phyloP scores from a whole-genome alignment of 768 basidiomycete genomes.

The Daedaleopsis sinensis region DNA sequence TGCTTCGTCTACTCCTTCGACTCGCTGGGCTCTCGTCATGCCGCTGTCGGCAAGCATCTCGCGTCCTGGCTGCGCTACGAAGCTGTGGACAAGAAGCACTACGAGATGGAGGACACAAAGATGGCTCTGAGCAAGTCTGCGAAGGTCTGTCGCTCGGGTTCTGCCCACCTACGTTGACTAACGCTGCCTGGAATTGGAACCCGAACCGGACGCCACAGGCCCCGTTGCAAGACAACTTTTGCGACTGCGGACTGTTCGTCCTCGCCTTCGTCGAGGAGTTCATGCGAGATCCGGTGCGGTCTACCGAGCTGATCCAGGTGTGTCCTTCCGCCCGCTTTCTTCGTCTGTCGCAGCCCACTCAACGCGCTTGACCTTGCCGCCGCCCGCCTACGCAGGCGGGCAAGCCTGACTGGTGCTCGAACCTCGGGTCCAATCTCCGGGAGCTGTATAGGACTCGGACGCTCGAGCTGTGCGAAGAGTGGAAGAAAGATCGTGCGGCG shows the following conservation, averaged over 20 bases:
- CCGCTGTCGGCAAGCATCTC: slow-evolving; percentile 62
- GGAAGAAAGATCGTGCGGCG: slow-evolving; percentile 50
- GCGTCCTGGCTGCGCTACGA: slow-evolving; percentile 72
- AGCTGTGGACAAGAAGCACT: slow-evolving; percentile 65
- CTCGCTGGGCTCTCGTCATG: slow-evolving; percentile 80
- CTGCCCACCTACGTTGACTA: not conserved
- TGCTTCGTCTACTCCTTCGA: slow-evolving; percentile 89
- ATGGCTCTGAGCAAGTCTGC: slow-evolving; percentile 18
- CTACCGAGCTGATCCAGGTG: slow-evolving; percentile 52
- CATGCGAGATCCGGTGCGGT: slow-evolving; percentile 59
- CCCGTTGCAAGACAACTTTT: slow-evolving; percentile 85
- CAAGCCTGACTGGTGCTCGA: slow-evolving; percentile 54
- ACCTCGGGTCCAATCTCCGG: slow-evolving; percentile 49
- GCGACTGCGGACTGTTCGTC: slow-evolving; percentile 92
- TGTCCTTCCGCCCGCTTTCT: slow-evolving; percentile 25
- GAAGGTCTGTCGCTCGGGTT: slow-evolving; percentile 17
- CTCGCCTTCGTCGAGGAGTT: slow-evolving; percentile 85
- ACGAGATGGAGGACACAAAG: slow-evolving; percentile 17
- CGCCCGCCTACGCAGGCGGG: slow-evolving; percentile 37
- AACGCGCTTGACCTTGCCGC: slow-evolving; percentile 10
- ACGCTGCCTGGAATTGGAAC: not conserved
- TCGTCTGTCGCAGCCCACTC: slow-evolving; percentile 14
- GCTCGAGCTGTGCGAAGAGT: slow-evolving; percentile 44
- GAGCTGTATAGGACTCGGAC: slow-evolving; percentile 48
- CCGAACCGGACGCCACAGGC: slow-evolving; percentile 50